Evolutionary conservation across 2,329 filamentous ascomycete genomes (phyloP).

Genomic region (Tolypocladium inflatum): DNA sequence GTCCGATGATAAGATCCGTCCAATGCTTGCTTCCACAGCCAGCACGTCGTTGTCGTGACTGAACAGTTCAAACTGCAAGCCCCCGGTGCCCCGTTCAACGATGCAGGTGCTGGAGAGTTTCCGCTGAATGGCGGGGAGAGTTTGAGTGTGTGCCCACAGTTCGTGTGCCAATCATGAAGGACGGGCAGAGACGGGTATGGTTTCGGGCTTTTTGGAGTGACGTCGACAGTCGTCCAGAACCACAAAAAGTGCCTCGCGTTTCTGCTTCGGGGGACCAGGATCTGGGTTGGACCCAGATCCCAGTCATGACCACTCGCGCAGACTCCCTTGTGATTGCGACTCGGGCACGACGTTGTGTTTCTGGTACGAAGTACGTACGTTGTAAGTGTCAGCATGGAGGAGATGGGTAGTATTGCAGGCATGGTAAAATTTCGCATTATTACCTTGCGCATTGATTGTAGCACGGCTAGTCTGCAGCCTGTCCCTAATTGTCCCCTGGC

Average conservation of each 20-base stretch:
- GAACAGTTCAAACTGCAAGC: neutral
- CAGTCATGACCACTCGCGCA: neutral
- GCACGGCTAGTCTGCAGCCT: neutral
- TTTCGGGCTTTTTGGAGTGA: neutral
- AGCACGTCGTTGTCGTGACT: neutral
- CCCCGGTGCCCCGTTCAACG: neutral
- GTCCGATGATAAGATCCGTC: neutral
- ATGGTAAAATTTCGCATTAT: neutral
- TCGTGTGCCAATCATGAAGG: neutral
- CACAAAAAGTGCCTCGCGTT: neutral
- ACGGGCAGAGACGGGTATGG: neutral
- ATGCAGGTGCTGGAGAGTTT: neutral
- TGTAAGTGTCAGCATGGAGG: neutral
- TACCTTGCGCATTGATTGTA: neutral
- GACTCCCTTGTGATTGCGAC: too few species aligned
- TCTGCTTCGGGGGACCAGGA: neutral
- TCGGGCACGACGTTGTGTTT: neutral
- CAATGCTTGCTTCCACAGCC: neutral
- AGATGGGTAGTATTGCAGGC: neutral
- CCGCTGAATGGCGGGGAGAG: neutral
- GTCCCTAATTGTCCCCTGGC: neutral
- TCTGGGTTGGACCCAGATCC: neutral
- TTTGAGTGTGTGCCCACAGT: neutral
- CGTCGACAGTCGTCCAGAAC: neutral
- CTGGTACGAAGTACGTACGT: neutral